phyloP scores from a whole-genome alignment of 257 asterid species.

The Nicotiana undulata region DNA sequence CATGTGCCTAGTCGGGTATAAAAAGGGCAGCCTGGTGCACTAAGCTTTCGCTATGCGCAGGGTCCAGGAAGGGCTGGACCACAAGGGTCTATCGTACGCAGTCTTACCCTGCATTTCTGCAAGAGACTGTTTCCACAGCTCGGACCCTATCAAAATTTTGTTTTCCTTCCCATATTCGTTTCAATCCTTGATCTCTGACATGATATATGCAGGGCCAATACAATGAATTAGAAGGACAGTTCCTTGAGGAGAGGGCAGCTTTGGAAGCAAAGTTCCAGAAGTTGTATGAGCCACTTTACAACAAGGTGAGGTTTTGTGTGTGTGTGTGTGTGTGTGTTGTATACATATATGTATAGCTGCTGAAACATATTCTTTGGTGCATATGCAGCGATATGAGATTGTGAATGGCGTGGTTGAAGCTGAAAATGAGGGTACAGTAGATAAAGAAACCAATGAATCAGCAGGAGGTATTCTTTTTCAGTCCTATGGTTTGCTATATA shows the following conservation, averaged over 20 bases:
- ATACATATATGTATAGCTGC: not conserved
- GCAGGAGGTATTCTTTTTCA: conserved; percentile 16
- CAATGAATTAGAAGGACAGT: conserved; percentile 52
- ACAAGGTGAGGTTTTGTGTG: conserved; percentile 26
- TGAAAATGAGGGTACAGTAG: conserved; percentile 20
- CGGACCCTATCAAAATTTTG: not conserved
- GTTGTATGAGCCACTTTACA: conserved; percentile 49
- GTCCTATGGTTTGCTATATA: not conserved
- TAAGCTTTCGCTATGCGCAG: too few species aligned
- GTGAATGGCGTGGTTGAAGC: conserved; percentile 48
- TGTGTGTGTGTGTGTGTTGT: not conserved
- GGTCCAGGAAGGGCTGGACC: too few species aligned
- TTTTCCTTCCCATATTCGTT: not conserved
- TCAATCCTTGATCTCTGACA: not conserved
- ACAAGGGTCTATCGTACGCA: too few species aligned
- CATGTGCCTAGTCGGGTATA: not conserved
- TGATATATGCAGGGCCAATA: conserved; percentile 36
- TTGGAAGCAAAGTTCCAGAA: conserved; percentile 66
- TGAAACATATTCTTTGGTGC: not conserved
- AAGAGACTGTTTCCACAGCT: too few species aligned
- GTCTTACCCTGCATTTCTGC: too few species aligned
- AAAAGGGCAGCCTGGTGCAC: too few species aligned
- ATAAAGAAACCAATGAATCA: conserved; percentile 8
- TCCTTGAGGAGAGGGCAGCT: conserved; percentile 50
- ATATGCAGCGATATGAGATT: conserved; percentile 47